Percentiles rank a stretch among this genome's conserved stretches.
Conservation (phyloP, 2,329 filamentous ascomycete genomes). For the Clonostachys rosea region DNA sequence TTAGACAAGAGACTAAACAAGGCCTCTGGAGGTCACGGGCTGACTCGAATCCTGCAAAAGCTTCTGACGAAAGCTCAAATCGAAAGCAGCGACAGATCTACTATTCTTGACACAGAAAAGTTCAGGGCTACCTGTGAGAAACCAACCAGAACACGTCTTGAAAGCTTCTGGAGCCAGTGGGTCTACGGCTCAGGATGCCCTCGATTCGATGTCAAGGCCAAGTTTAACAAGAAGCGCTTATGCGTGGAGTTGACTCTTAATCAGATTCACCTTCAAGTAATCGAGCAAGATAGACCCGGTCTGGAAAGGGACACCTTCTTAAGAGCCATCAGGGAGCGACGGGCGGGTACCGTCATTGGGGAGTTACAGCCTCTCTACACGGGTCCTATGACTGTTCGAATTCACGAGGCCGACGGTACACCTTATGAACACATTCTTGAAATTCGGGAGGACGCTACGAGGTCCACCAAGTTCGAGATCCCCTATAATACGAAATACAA, state of each 20-base stretch:
- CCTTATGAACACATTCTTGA: constrained; percentile 98
- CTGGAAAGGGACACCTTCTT: constrained; percentile 75
- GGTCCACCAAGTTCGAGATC: constrained; percentile 77
- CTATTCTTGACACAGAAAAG: constrained; percentile 67
- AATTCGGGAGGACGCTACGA: constrained; percentile 80
- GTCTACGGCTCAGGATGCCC: constrained; percentile 85
- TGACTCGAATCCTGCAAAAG: constrained; percentile 80
- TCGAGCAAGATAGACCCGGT: constrained; percentile 27
- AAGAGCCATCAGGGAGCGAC: constrained; percentile 77
- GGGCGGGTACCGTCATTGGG: constrained; percentile 63
- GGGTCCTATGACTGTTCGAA: constrained; percentile 94
- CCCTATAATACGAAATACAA: constrained; percentile 99
- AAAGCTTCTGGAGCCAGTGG: constrained; percentile 93
- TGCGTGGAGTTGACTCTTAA: constrained; percentile 88
- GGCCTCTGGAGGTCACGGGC: constrained; percentile 72
- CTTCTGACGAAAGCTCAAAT: constrained; percentile 83
- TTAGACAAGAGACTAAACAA: constrained; percentile 89
- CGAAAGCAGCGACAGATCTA: constrained; percentile 54
- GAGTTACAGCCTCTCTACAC: constrained; percentile 79
- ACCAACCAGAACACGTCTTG: constrained; percentile 78
- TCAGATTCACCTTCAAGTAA: constrained; percentile 59
- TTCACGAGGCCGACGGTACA: constrained; percentile 96
- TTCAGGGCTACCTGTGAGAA: constrained; percentile 87
- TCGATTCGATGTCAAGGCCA: constrained; percentile 77
- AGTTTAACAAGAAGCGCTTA: constrained; percentile 96